A percentile compares a stretch with the other conserved stretches of the same genome.
These are phyloP conservation scores for Aspergillus diversus DNA, from an alignment of 495 filamentous ascomycete species.

Conservation along the genomic window DNA sequence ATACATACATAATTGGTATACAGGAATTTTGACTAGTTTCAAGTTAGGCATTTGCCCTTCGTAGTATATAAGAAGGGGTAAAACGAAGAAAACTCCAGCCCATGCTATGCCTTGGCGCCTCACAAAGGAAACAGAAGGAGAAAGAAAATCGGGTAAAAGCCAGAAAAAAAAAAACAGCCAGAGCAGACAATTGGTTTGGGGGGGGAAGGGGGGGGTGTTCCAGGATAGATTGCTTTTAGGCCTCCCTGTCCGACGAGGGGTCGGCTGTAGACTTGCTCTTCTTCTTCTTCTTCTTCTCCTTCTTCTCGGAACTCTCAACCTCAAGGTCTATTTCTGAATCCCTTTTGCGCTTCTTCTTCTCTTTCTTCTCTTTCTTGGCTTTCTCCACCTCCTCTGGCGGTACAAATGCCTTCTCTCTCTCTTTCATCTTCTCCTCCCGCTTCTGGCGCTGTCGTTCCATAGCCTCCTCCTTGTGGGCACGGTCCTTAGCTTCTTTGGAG, in stretches of 20 bases:
- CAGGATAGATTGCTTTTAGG: conserved; percentile 22
- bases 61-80: conserved; percentile 6
- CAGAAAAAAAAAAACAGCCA: conserved; percentile 6
- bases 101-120: conserved; percentile 38
- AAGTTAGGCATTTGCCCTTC: background rate
- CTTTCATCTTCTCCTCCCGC: conserved; percentile 85
- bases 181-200: background rate
- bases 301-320: conserved; percentile 39
- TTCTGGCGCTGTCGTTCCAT: conserved; percentile 81
- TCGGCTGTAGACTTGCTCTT: conserved; percentile 49
- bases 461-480: conserved; percentile 74
- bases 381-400: conserved; percentile 75
- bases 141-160: conserved; percentile 1
- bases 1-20: background rate
- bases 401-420: conserved; percentile 81
- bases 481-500: conserved; percentile 86
- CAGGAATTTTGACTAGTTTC: conserved; percentile 1
- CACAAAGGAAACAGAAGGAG: conserved; percentile 17
- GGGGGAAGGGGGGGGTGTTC: too few relatives aligned
- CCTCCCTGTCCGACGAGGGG: conserved; percentile 35
- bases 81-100: conserved; percentile 31
- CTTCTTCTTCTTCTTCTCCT: conserved; percentile 53
- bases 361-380: conserved; percentile 48
- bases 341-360: conserved; percentile 48
- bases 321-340: conserved; percentile 41